Percentiles rank a stretch among this genome's conserved stretches.
Conservation (phyloP, 2,329 filamentous ascomycete genomes). For the Corniculantispora saksenae region DNA sequence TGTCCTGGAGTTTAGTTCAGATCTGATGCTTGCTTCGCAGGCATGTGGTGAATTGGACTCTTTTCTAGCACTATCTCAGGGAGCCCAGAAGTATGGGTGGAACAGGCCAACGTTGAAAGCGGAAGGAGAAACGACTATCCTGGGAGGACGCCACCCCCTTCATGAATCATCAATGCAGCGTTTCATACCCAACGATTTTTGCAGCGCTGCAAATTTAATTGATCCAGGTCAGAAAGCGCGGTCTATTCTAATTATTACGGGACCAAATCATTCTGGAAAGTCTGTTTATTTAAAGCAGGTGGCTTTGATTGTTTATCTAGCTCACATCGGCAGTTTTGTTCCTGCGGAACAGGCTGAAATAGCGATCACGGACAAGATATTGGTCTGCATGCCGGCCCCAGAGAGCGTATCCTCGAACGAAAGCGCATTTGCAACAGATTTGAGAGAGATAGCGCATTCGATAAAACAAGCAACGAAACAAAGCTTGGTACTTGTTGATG, state of each 20-base stretch:
- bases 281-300: conserved; percentile 94
- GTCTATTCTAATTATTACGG: conserved; percentile 70
- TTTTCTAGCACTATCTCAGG: conserved; percentile 75
- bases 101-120: conserved; percentile 64
- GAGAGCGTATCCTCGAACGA: conserved; percentile 61
- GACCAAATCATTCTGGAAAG: conserved; percentile 95
- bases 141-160: conserved; percentile 79
- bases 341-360: conserved; percentile 76
- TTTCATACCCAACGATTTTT: conserved; percentile 81
- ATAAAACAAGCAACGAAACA: conserved; percentile 72
- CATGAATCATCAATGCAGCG: conserved; percentile 80
- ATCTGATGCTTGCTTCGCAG: conserved; percentile 71
- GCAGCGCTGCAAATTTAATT: conserved; percentile 45
- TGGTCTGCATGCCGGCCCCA: conserved; percentile 80
- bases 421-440: conserved; percentile 71
- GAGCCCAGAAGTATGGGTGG: conserved; percentile 74
- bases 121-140: conserved; percentile 71
- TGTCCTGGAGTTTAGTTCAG: conserved; percentile 67
- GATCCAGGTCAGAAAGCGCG: conserved; percentile 52
- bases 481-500: conserved; percentile 87
- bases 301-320: conserved; percentile 86
- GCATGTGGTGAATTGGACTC: conserved; percentile 86
- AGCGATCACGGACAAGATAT: conserved; percentile 87
- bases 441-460: conserved; percentile 82
- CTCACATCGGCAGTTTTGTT: conserved; percentile 90